Evolutionary conservation across 2,329 filamentous ascomycete genomes (phyloP).

Genomic region (Cercospora sojina): DNA sequence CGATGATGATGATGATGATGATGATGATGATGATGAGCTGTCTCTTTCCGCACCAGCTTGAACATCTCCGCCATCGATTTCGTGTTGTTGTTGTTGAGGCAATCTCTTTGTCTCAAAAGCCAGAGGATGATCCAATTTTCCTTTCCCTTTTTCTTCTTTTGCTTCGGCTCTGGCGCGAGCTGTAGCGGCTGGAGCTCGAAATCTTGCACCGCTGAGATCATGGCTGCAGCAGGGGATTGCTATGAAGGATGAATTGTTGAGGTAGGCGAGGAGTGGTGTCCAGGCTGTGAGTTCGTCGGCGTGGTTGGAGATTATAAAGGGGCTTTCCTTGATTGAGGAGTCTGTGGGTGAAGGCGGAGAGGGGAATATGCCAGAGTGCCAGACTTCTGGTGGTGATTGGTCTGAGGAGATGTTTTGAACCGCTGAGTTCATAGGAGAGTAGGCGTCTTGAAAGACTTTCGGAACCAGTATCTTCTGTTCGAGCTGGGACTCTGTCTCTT

Average conservation of each 20-base stretch:
- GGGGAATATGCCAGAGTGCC: constrained; percentile 63
- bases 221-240: constrained; percentile 96
- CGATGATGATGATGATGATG: not conserved
- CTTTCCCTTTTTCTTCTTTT: constrained; percentile 9
- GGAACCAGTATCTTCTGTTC: constrained; percentile 63
- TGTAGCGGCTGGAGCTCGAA: constrained; percentile 56
- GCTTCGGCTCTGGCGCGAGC: constrained; percentile 7
- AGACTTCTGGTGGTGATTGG: not conserved
- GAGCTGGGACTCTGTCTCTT: constrained; percentile 50
- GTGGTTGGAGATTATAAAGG: constrained; percentile 96
- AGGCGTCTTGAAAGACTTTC: constrained; percentile 38
- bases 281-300: constrained; percentile 94
- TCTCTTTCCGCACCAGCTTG: not conserved
- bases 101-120: not conserved
- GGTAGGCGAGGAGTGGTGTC: constrained; percentile 82
- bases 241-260: constrained; percentile 78
- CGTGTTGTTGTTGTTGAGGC: not conserved
- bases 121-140: not conserved
- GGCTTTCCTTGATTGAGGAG: constrained; percentile 47
- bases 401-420: not conserved
- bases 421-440: not conserved
- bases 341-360: constrained; percentile 17
- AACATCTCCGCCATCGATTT: not conserved
- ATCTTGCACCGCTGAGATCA: constrained; percentile 70
- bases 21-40: not conserved